A percentile compares a stretch with the other conserved stretches of the same genome.
Conservation (phyloP, 345 rosid species). For the Eucalyptus regnans region DNA sequence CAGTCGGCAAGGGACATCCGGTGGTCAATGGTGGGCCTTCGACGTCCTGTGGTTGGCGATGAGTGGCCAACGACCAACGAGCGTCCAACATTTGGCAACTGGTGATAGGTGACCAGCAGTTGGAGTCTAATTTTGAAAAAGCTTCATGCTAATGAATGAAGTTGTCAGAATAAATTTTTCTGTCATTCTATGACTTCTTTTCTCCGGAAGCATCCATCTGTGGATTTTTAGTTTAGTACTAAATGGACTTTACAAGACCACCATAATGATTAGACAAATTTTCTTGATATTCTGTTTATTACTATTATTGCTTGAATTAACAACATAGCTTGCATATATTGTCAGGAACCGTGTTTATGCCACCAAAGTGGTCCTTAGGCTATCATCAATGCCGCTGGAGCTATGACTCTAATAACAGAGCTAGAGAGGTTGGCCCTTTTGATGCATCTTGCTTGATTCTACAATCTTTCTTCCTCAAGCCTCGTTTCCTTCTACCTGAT, state of each 20-base stretch:
- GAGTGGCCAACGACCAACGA: no score
- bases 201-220: background rate
- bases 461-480: background rate
- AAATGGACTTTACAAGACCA: background rate
- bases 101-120: no score
- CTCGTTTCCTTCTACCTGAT: background rate
- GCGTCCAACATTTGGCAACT: no score
- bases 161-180: no score
- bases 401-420: slow-evolving; percentile 69
- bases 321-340: background rate
- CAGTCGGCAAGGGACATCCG: no score
- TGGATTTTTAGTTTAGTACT: background rate
- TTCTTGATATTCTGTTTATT: background rate
- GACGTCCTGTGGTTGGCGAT: no score
- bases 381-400: slow-evolving; percentile 96
- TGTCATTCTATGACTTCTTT: background rate
- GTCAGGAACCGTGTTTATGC: slow-evolving; percentile 82
- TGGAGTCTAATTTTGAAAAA: no score
- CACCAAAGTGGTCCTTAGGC: slow-evolving; percentile 94
- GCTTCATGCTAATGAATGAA: no score
- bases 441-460: background rate
- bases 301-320: background rate
- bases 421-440: slow-evolving; percentile 48
- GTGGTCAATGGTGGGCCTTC: no score
- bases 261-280: background rate